Evolutionary conservation across 2,329 filamentous ascomycete species (phyloP).

Genomic region (Escovopsis sp.): DNA sequence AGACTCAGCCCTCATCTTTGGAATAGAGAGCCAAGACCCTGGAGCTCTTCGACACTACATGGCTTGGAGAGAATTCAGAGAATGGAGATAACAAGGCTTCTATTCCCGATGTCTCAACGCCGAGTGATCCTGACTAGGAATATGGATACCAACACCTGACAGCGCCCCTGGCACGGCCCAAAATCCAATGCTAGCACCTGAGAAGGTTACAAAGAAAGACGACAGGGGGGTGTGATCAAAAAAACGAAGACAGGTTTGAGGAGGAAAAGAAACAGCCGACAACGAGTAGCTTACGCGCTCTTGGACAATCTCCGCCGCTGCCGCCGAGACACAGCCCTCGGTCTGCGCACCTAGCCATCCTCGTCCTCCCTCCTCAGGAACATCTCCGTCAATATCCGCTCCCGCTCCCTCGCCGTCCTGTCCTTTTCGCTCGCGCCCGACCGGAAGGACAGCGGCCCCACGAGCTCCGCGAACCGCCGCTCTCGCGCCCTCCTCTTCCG

Average conservation of each 20-base stretch:
- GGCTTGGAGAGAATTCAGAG: too few species aligned
- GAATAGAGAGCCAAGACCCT: too few species aligned
- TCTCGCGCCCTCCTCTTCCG: conserved; percentile 42
- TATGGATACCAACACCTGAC: too few species aligned
- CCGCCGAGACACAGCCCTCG: conserved; percentile 4
- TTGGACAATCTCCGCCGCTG: background rate
- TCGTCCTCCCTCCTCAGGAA: conserved; percentile 31
- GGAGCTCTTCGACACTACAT: too few species aligned
- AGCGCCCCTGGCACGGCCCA: too few species aligned
- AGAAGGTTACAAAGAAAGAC: too few species aligned
- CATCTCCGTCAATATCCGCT: conserved; percentile 50
- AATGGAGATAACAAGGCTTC: too few species aligned
- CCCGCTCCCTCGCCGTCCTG: conserved; percentile 45
- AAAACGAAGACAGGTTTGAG: background rate
- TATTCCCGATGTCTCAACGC: too few species aligned
- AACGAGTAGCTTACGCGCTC: too few species aligned
- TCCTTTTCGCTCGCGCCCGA: conserved; percentile 31
- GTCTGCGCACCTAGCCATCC: conserved; percentile 12
- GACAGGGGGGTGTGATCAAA: background rate
- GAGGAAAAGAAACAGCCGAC: background rate
- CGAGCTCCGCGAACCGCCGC: conserved; percentile 46
- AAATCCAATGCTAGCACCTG: too few species aligned
- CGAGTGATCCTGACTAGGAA: too few species aligned
- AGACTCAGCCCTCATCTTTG: too few species aligned
- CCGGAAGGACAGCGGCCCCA: conserved; percentile 49